Evolutionary conservation across 2,329 filamentous ascomycete species (phyloP).

Genomic region (Neofusicoccum sp.): DNA sequence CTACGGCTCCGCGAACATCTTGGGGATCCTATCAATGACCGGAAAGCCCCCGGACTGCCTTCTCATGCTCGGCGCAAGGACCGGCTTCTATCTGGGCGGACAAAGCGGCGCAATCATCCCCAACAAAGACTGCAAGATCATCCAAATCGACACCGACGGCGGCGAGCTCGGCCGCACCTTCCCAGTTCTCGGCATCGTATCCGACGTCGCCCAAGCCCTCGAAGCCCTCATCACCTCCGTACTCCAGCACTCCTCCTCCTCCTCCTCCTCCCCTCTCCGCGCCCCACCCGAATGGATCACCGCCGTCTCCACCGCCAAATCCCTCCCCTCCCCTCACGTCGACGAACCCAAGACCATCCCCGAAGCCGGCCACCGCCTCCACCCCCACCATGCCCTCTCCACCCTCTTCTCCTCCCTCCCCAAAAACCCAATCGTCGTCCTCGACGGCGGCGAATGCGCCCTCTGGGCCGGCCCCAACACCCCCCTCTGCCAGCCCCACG

Average conservation of each 20-base stretch:
- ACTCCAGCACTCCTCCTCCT: conserved; percentile 6
- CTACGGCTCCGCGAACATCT: conserved; percentile 38
- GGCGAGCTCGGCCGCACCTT: conserved; percentile 47
- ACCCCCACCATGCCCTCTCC: conserved; percentile 48
- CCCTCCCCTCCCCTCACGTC: neutral
- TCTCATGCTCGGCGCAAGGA: conserved; percentile 45
- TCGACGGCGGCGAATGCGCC: conserved; percentile 46
- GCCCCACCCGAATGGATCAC: conserved; percentile 31
- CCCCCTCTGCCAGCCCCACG: conserved; percentile 24
- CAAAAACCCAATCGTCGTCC: conserved; percentile 39
- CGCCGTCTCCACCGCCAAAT: neutral
- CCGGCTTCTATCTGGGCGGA: conserved; percentile 46
- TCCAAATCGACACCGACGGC: conserved; percentile 49
- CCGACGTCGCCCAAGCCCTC: conserved; percentile 41
- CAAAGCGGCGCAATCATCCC: conserved; percentile 44
- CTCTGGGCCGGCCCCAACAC: conserved; percentile 33
- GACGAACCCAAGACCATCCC: fast-evolving
- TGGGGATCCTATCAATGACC: conserved; percentile 35
- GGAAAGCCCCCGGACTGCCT: conserved; percentile 44
- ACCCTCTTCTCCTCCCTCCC: conserved; percentile 42
- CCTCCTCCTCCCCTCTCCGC: conserved; percentile 21
- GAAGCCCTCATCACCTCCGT: conserved; percentile 29
- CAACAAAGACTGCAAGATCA: conserved; percentile 37
- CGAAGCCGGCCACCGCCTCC: conserved; percentile 29
- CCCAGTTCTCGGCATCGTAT: conserved; percentile 46